Percentiles rank a stretch among this genome's conserved stretches.
Evolutionary conservation across 2,329 filamentous ascomycete species (phyloP).

Genomic region (Curvularia verruculosa): DNA sequence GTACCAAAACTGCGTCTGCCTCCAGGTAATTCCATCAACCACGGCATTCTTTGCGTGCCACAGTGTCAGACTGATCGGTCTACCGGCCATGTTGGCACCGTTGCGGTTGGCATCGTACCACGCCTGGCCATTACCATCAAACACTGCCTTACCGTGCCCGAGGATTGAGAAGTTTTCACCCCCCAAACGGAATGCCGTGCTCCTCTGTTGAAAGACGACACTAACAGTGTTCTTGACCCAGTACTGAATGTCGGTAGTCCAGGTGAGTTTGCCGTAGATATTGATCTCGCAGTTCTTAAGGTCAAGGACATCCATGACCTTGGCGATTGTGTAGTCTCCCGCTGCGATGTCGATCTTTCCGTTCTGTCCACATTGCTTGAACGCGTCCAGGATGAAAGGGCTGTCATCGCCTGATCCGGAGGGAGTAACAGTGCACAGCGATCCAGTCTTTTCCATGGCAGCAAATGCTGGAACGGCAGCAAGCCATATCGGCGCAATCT

Average conservation of each 20-base stretch:
- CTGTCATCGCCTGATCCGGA: slow-evolving; percentile 32
- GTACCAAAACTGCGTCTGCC: slow-evolving; percentile 58
- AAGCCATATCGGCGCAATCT: slow-evolving; percentile 14
- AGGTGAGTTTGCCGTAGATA: slow-evolving; percentile 34
- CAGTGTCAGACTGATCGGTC: slow-evolving; percentile 55
- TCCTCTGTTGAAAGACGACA: slow-evolving; percentile 32
- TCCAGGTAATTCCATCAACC: slow-evolving; percentile 53
- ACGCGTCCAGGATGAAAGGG: slow-evolving; percentile 33
- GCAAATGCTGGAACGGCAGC: slow-evolving; percentile 16
- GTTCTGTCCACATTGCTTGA: slow-evolving; percentile 38
- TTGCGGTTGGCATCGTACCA: slow-evolving; percentile 52
- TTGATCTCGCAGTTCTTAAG: slow-evolving; percentile 37
- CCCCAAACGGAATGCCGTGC: slow-evolving; percentile 33
- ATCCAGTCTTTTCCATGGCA: slow-evolving; percentile 33
- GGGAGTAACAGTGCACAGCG: slow-evolving; percentile 32
- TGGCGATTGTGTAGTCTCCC: slow-evolving; percentile 36
- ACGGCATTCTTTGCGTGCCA: slow-evolving; percentile 56
- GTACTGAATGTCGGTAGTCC: slow-evolving; percentile 38
- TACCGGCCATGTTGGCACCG: slow-evolving; percentile 52
- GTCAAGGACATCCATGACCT: slow-evolving; percentile 36
- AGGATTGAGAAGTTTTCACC: slow-evolving; percentile 32
- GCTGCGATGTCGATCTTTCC: slow-evolving; percentile 32
- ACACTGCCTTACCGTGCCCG: slow-evolving; percentile 35
- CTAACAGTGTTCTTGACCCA: slow-evolving; percentile 31
- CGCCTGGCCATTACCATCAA: slow-evolving; percentile 39